A percentile compares a stretch with the other conserved stretches of the same genome.
Evolutionary conservation across 495 filamentous ascomycete species (phyloP).

Genomic region (Podospora pseudoanserina): DNA sequence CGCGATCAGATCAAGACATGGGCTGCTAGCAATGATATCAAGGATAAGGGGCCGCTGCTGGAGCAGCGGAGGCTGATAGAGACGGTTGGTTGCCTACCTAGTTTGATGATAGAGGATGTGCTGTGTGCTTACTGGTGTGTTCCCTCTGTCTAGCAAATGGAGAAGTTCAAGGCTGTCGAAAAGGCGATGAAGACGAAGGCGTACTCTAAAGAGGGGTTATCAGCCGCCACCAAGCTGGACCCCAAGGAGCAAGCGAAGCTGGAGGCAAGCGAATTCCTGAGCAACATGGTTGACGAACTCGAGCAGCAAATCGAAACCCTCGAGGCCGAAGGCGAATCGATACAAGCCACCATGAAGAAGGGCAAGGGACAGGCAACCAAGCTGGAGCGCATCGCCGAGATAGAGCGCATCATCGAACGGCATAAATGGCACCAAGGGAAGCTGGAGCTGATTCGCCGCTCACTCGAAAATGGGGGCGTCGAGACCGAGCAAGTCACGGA

Average conservation of each 20-base stretch:
- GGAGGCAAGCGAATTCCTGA: constrained; percentile 80
- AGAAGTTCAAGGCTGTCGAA: constrained; percentile 99
- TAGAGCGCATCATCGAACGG: constrained; percentile 77
- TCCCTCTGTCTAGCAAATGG: constrained; percentile 77
- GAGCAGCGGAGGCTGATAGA: constrained; percentile 94
- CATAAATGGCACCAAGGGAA: constrained; percentile 97
- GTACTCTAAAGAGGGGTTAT: constrained; percentile 95
- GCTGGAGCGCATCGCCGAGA: constrained; percentile 80
- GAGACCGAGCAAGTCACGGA: constrained; percentile 81
- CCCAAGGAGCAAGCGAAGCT: constrained; percentile 91
- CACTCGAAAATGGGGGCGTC: constrained; percentile 86
- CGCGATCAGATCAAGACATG: constrained; percentile 99
- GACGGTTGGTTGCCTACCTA: constrained; percentile 58
- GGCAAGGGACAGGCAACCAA: constrained; percentile 80
- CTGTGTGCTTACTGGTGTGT: constrained; percentile 12
- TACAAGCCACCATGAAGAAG: constrained; percentile 90
- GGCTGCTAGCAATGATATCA: constrained; percentile 95
- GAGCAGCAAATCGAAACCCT: constrained; percentile 86
- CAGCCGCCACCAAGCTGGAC: constrained; percentile 85
- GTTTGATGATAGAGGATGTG: background rate
- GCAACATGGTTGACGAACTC: constrained; percentile 84
- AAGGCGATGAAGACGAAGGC: constrained; percentile 99
- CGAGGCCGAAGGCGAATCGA: constrained; percentile 83
- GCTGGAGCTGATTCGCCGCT: constrained; percentile 83
- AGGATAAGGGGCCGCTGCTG: constrained; percentile 91